Evolutionary conservation across 2,329 filamentous ascomycete species (phyloP), one percentile per base, ranked within the genome.

Genomic region (Lachnellula arida): DNA sequence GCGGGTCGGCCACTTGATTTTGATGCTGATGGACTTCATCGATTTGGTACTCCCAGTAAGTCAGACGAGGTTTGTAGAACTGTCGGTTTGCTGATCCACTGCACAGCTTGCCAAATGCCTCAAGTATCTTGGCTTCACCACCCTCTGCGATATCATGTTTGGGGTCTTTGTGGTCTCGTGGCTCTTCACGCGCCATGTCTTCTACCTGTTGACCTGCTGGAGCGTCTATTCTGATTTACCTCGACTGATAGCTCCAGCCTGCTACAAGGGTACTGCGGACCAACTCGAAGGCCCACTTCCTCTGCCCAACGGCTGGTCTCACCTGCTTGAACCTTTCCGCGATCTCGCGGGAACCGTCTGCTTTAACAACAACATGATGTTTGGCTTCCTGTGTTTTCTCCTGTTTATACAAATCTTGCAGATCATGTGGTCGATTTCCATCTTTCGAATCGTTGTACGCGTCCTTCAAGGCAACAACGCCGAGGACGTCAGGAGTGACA

Each of bases 401-500:
- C 76, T 93, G 12, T 79, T 85, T 17, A 78, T 97, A 23, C 90
- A 96, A 72, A 75, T 79, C 23, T 80, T 97, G 51, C 90, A 88
- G 35, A 76, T 95, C 39, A 79, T 87, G 56, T 97, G 92, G 92
- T 94, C 96, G 67, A 79, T 78, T 59, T 87, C 95, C 83, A 95
- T 96, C 62, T 73, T 91, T 37, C 84, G 85, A 53, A 87, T 97
- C 2, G 91, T 91, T 19, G 79, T 87, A 62, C 85, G 86, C 59
- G 90, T 96, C 8, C 70, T 97, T 39, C 81, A 80, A 47, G 91
- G 91, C 35, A 81, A 79, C 39, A 79, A 82, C 22, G 90, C 92
- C 4, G 91, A 96, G 62, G 92, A 97, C 67, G 81, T 83, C 23
- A 84, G 92, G 55, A 94, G 89, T 59, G 91, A 96, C 63, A 89